Conservation (phyloP, 805 yeast species). For the Zygotorulaspora danielsina region DNA sequence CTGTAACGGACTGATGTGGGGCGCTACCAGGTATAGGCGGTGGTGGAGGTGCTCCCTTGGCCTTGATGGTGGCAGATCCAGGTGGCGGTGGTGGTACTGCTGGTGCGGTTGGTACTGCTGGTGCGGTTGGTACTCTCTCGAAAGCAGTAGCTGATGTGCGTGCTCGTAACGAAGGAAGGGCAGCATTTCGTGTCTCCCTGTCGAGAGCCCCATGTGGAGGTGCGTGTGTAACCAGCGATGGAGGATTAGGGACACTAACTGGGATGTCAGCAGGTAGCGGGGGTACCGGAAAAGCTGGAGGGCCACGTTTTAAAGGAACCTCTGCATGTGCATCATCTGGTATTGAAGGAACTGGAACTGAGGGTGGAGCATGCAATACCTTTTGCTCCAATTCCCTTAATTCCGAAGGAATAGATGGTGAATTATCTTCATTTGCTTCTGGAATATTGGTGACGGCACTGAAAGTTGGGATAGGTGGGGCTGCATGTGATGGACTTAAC, state of each 20-base stretch:
- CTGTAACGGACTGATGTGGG: no score
- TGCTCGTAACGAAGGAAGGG: constrained; percentile 6
- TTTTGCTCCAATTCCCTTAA: not conserved
- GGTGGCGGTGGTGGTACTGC: constrained; percentile 15
- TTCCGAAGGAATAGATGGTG: not conserved
- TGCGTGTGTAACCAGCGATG: not conserved
- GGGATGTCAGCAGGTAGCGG: constrained; percentile 12
- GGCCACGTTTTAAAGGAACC: not conserved
- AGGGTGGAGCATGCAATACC: not conserved
- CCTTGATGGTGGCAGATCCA: not conserved
- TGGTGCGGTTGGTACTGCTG: constrained; percentile 21
- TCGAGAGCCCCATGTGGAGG: not conserved
- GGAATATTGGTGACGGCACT: not conserved
- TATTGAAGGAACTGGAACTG: constrained; percentile 1
- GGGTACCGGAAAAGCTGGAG: constrained; percentile 9
- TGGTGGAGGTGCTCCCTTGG: constrained; percentile 4
- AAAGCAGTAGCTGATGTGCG: not conserved
- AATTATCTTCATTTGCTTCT: not conserved
- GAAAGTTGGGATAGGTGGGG: not conserved
- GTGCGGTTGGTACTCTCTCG: constrained; percentile 4
- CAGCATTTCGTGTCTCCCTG: not conserved
- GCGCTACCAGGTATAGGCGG: constrained; percentile 5
- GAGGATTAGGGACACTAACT: constrained; percentile 9
- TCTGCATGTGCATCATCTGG: not conserved
- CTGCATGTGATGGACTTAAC: not conserved